Evolutionary conservation across 768 basidiomycete species (phyloP), one percentile per base, ranked within the genome.

Genomic region (Lanmaoa rubissima): DNA sequence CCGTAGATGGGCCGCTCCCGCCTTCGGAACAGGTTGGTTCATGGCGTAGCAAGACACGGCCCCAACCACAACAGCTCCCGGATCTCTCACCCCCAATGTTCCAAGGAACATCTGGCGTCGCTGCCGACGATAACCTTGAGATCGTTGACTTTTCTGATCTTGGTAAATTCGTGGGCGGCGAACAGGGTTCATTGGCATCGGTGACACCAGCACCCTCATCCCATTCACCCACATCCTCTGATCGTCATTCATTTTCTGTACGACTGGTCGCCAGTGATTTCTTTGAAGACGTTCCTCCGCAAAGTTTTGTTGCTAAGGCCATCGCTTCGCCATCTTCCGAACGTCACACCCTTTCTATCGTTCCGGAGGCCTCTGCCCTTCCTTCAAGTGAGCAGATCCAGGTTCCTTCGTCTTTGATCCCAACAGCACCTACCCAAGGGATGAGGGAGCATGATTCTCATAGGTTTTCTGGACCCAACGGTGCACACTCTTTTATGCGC

Each of bases 81-180:
- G 63, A 62, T 36, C 70, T 76, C 47, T 73, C 75, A 17, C 70
- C 74, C 12, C 63, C 70, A 16, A 39, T 71, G 32, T 63, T 79
- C 11, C 69, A 71, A 28, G 72, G 66, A 38, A 58, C 69, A 11
- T 58, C 87, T n/a, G 73, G 74, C 17, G 70, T 77, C 41, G 70
- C 73, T 52, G 69, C 78, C 5, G 82, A 79, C 21, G 88, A 87
- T 62, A 80, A 84, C 53, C 78, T 92, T 4, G 90, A 92, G 64
- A 81, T 88, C n/a, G 82, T 93, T 8, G 90, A 92, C 64, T 93
- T 91, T 61, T 81, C 81, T 3, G 90, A 93, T 46, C 77, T 92
- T 68, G 87, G 78, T 42, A 86, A 83, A 72, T 82, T 92, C 57
- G 77, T 88, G 12, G 84, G 81, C 31, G 73, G 73, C 46, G 70